A percentile compares a stretch with the other conserved stretches of the same genome.
Conservation (phyloP, 1,284 basidiomycete genomes). For the Pholiota adiposa region DNA sequence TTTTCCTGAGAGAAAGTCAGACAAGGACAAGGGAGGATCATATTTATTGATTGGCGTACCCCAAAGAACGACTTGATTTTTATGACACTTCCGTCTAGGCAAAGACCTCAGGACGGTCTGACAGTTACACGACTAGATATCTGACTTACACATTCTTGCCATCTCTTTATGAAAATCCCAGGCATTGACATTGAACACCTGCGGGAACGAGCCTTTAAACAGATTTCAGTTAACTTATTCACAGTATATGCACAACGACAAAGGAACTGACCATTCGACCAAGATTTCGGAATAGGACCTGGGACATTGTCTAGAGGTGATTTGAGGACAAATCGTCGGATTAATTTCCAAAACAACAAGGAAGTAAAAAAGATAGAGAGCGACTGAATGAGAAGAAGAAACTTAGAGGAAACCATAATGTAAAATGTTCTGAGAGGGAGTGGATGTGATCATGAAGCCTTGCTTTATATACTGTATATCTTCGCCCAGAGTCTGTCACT, state of each 20-base stretch:
- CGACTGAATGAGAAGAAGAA: conserved; percentile 6
- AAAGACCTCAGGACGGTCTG: neutral
- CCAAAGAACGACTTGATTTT: conserved; percentile 32
- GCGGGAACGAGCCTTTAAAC: conserved; percentile 29
- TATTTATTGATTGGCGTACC: conserved; percentile 20
- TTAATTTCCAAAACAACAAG: conserved; percentile 27
- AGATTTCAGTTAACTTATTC: neutral
- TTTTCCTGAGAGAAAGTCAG: conserved; percentile 25
- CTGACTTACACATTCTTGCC: conserved; percentile 28
- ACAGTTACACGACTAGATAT: neutral
- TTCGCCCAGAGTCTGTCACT: too few relatives aligned
- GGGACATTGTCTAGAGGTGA: conserved; percentile 35
- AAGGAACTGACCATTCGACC: conserved; percentile 26
- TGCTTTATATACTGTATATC: neutral
- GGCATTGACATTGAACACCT: conserved; percentile 31
- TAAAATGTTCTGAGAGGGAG: neutral
- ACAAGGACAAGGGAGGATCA: neutral
- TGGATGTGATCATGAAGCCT: too few relatives aligned
- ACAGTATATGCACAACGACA: neutral
- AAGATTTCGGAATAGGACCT: conserved; percentile 34
- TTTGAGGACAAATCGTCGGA: conserved; percentile 24
- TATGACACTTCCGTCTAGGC: conserved; percentile 34
- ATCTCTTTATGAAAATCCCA: conserved; percentile 35
- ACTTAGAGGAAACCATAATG: neutral
- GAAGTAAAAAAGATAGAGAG: conserved; percentile 19